phyloP scores from a whole-genome alignment of 208 protist species.

The Histomonas meleagridis region DNA sequence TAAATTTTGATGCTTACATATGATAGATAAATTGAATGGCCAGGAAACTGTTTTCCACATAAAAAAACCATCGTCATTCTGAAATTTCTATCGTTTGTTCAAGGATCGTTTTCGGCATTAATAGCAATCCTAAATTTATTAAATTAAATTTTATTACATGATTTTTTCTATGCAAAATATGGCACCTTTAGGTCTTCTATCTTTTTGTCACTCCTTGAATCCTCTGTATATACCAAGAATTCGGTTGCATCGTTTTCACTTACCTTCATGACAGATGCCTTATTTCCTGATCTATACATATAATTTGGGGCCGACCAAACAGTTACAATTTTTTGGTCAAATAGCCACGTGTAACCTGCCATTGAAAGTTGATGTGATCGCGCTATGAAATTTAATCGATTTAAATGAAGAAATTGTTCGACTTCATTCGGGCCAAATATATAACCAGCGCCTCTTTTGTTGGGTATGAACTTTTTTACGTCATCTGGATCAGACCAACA shows the following conservation, averaged over 20 bases:
- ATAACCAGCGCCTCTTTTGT: constrained; percentile 68
- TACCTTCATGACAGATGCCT: neutral
- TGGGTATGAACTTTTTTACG: constrained; percentile 64
- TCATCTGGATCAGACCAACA: constrained; percentile 74
- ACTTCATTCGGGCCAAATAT: constrained; percentile 62
- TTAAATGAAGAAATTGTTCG: constrained; percentile 61
- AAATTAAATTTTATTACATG: no score
- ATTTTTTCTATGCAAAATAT: no score
- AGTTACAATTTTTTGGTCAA: constrained; percentile 64
- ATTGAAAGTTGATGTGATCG: constrained; percentile 72
- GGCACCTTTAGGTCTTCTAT: no score
- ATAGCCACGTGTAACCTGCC: constrained; percentile 74
- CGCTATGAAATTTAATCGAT: constrained; percentile 64
- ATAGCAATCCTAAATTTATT: no score
- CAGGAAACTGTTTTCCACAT: no score
- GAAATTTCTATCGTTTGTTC: no score
- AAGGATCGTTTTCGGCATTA: no score
- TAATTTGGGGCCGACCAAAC: constrained; percentile 76
- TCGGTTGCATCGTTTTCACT: neutral
- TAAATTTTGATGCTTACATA: no score
- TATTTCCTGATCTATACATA: constrained; percentile 28
- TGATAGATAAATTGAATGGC: no score
- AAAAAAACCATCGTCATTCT: no score
- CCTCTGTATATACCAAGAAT: no score
- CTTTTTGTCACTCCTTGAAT: no score